Base-by-base conservation (phyloP, 805 yeast species). In the Barnettozyma wickerhamii region DNA sequence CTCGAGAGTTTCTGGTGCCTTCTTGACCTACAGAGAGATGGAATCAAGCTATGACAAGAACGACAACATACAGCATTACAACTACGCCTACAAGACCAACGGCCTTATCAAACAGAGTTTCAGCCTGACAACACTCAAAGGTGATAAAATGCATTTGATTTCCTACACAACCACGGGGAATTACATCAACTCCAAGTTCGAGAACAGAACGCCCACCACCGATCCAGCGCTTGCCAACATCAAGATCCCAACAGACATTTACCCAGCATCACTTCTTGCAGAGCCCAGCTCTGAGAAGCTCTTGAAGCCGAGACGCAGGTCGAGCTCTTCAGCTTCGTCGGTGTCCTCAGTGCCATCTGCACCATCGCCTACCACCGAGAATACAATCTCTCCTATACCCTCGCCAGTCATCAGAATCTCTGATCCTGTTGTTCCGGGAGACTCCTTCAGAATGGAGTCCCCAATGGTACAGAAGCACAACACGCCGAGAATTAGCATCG, bases 21-120 rank as follows among this genome's bases (percentile, higher is more conserved):
- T 81, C 52, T 61, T 81, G 23, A 72, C 77, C 4, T 81, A 81
- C 58, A 71, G 75, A 38, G 88, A 83, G 55, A 72, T 80, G 68
- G 80, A 77, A 44, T 17, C 40, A 14, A 27, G 14, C 10, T 27
- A 17, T 7, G 50, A 52, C 9, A 19, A 30, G 10, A 33, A 36
- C 4, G 42, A 20, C 13, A 35, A 29, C 7, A 29, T 38, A 19
- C 37, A 20, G 17, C 32, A 35, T 15, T 35, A 47, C 3, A 39
- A 40, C 6, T 67, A 60, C 51, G 47, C 64, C 14, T 67, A 69
- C 53, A 72, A 74, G 49, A 57, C 65, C 3, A 63, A 74, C 49
- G 87, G 89, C 0, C 59, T 83, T 5, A 63, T 79, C 49, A 83
- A 83, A 54, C 86, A 81, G 57, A 74, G 82, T 23, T 79, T 81